Percentiles rank a stretch among this genome's conserved stretches.
These are phyloP conservation scores for Pelargonium fulgidum DNA, from an alignment of 441 rosid species.

Conservation along the genomic window DNA sequence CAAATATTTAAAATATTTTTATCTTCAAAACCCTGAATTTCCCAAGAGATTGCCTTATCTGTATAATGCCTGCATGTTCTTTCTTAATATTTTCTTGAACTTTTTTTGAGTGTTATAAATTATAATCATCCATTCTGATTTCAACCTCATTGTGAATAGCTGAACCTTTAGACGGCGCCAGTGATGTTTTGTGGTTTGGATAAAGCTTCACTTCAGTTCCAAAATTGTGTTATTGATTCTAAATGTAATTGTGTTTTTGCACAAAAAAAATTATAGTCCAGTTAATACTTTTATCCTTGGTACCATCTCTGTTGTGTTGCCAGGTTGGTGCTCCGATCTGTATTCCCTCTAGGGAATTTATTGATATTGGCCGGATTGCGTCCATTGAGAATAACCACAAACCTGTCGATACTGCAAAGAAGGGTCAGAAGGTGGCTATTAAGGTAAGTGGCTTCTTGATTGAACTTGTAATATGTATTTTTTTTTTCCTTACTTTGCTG, in stretches of 20 bases:
- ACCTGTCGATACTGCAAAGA: slow-evolving; percentile 78
- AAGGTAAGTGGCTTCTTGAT: slow-evolving; percentile 46
- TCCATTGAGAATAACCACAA: slow-evolving; percentile 79
- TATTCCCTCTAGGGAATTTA: slow-evolving; percentile 67
- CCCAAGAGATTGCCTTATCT: not conserved
- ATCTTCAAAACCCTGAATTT: not conserved
- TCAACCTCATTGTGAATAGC: too few species aligned
- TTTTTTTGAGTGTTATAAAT: not conserved
- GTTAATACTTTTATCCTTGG: not conserved
- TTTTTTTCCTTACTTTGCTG: not conserved
- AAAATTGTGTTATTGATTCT: not conserved
- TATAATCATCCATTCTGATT: too few species aligned
- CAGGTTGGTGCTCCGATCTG: slow-evolving; percentile 94
- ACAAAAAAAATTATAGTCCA: not conserved
- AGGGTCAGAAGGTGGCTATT: slow-evolving; percentile 72
- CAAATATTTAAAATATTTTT: not conserved
- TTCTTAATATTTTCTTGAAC: not conserved
- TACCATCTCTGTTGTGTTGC: slow-evolving; percentile 17
- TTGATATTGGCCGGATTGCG: slow-evolving; percentile 81
- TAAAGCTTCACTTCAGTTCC: not conserved
- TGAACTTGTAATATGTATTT: not conserved
- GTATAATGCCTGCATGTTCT: not conserved
- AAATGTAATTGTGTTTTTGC: not conserved
- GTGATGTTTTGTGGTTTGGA: not conserved
- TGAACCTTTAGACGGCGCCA: not conserved